phyloP scores from a whole-genome alignment of 2,329 filamentous ascomycete species.

The Mycosphaerelloides madeirae region DNA sequence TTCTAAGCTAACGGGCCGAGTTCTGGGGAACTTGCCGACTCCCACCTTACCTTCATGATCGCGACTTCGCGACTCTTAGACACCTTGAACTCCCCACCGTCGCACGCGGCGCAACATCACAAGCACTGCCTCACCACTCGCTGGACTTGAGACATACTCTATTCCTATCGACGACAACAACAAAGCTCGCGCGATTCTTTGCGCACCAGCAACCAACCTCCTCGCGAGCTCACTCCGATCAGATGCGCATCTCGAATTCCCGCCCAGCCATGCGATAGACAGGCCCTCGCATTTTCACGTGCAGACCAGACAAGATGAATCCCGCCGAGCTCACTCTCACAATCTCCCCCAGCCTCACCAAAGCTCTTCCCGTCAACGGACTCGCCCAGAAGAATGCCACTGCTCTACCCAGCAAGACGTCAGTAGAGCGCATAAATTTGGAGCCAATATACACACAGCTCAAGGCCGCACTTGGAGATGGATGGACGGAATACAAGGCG shows the following conservation, averaged over 20 bases:
- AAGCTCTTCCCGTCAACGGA: slow-evolving; percentile 21
- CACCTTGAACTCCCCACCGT: too few species aligned
- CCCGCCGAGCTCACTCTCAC: slow-evolving; percentile 30
- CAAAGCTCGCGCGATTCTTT: not conserved
- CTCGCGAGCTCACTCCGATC: not conserved
- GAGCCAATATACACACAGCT: slow-evolving; percentile 60
- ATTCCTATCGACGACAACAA: not conserved
- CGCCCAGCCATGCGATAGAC: slow-evolving; percentile 14
- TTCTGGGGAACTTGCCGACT: too few species aligned
- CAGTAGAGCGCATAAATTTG: slow-evolving; percentile 58
- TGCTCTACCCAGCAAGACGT: slow-evolving; percentile 33
- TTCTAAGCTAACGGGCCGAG: too few species aligned
- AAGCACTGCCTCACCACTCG: too few species aligned
- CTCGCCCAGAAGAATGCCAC: slow-evolving; percentile 29
- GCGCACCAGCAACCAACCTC: too few species aligned
- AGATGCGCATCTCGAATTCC: slow-evolving; percentile 9
- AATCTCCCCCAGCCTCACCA: slow-evolving; percentile 22
- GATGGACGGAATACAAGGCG: slow-evolving; percentile 58
- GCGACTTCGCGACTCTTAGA: too few species aligned
- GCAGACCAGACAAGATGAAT: slow-evolving; percentile 25
- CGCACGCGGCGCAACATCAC: too few species aligned
- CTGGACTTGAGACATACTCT: too few species aligned
- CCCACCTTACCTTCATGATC: too few species aligned
- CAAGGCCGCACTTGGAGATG: slow-evolving; percentile 55
- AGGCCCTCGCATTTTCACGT: slow-evolving; percentile 1